Evolutionary conservation across 2,329 filamentous ascomycete species (phyloP).

Genomic region (Alternaria novae-zelandiae): DNA sequence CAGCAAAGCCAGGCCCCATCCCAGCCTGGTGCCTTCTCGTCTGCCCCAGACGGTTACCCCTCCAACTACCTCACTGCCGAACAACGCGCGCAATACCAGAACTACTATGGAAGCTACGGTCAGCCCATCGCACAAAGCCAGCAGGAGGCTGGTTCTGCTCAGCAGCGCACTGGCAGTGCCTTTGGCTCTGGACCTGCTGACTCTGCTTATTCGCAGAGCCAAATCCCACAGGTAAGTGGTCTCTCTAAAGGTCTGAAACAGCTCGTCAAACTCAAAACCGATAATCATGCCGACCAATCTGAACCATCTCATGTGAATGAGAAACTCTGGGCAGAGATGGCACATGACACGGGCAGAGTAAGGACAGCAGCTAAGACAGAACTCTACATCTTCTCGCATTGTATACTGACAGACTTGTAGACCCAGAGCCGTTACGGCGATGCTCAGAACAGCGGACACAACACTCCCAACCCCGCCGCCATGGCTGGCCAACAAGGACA

Average conservation of each 20-base stretch:
- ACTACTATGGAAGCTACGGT: conserved; percentile 65
- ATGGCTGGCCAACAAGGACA: conserved; percentile 62
- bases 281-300: conserved; percentile 5
- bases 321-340: conserved; percentile 5
- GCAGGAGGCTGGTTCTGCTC: conserved; percentile 73
- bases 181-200: conserved; percentile 70
- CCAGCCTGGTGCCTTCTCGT: conserved; percentile 71
- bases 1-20: conserved; percentile 64
- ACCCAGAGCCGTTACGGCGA: conserved; percentile 76
- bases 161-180: conserved; percentile 78
- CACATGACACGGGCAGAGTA: conserved; percentile 6
- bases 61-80: conserved; percentile 80
- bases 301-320: conserved; percentile 4
- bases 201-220: conserved; percentile 67
- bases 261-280: conserved; percentile 1
- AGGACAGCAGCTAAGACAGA: conserved; percentile 6
- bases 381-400: not conserved
- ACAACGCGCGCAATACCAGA: conserved; percentile 73
- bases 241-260: not conserved
- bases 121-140: conserved; percentile 61
- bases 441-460: conserved; percentile 84
- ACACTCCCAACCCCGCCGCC: conserved; percentile 83
- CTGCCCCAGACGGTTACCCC: conserved; percentile 79
- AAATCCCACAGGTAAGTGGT: conserved; percentile 61
- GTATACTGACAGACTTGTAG: conserved; percentile 29